Percentiles rank a stretch among this genome's conserved stretches.
Evolutionary conservation across 2,329 filamentous ascomycete genomes (phyloP).

Genomic region (Aureobasidium sp.): DNA sequence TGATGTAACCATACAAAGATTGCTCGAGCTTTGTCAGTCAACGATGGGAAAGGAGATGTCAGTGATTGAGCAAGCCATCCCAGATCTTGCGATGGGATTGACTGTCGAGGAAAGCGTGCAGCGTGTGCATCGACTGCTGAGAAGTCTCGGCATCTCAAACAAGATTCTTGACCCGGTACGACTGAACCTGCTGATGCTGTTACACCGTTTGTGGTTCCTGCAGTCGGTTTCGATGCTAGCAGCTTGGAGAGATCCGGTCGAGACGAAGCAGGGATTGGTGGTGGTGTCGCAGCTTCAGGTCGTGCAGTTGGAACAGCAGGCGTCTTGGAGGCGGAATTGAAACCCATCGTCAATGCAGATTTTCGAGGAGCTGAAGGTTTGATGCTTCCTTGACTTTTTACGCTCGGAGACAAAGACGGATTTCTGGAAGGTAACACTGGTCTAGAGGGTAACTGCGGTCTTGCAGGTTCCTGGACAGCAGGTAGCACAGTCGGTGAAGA

Average conservation of each 20-base stretch:
- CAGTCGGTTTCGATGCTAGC: slow-evolving; percentile 56
- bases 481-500: slow-evolving; percentile 35
- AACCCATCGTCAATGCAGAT: slow-evolving; percentile 52
- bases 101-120: slow-evolving; percentile 75
- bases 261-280: slow-evolving; percentile 61
- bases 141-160: slow-evolving; percentile 89
- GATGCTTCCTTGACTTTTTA: slow-evolving; percentile 3
- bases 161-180: slow-evolving; percentile 46
- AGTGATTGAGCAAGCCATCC: slow-evolving; percentile 81
- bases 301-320: slow-evolving; percentile 24
- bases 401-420: slow-evolving; percentile 31
- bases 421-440: slow-evolving; percentile 23
- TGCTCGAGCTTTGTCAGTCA: slow-evolving; percentile 91
- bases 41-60: slow-evolving; percentile 83
- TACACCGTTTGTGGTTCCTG: slow-evolving; percentile 31
- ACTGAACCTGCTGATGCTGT: slow-evolving; percentile 25
- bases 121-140: slow-evolving; percentile 83
- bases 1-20: slow-evolving; percentile 98
- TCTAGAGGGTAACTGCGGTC: slow-evolving; percentile 23
- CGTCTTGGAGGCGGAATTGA: slow-evolving; percentile 43
- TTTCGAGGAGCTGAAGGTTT: slow-evolving; percentile 36
- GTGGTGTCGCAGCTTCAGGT: slow-evolving; percentile 33
- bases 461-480: slow-evolving; percentile 26
- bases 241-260: slow-evolving; percentile 65
- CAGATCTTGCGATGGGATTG: slow-evolving; percentile 73